These are phyloP conservation scores for Zoysia pacifica DNA, from an alignment of 176 grass and related monocot genomes.

Conservation along the genomic window DNA sequence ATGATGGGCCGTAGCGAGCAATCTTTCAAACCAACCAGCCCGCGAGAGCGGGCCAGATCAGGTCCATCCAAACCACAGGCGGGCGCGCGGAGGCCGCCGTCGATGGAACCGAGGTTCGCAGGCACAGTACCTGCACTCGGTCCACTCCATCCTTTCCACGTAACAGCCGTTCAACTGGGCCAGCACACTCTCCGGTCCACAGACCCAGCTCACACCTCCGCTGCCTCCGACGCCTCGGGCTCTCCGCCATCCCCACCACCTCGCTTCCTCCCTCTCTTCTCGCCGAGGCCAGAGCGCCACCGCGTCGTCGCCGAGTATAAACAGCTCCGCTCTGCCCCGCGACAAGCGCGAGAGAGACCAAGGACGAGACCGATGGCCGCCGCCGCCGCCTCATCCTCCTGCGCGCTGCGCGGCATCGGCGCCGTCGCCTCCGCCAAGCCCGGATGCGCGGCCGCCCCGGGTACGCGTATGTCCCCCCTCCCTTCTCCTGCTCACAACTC, in stretches of 20 bases:
- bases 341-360: background rate
- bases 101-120: constrained; percentile 23
- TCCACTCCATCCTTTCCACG: background rate
- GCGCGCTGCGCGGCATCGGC: constrained; percentile 32
- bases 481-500: background rate
- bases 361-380: constrained; percentile 33
- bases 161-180: too few species aligned
- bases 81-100: background rate
- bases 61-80: constrained; percentile 28
- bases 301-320: constrained; percentile 3
- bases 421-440: constrained; percentile 14
- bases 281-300: background rate
- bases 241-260: constrained; percentile 32
- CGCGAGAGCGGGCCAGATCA: background rate
- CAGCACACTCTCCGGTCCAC: too few species aligned
- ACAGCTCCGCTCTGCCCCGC: background rate
- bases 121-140: background rate
- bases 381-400: constrained; percentile 23
- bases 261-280: constrained; percentile 17
- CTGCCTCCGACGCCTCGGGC: constrained; percentile 9
- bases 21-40: background rate
- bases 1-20: background rate
- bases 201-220: too few species aligned
- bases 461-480: background rate
- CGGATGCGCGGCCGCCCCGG: constrained; percentile 37